Conservation (phyloP, 345 rosid genomes). For the Euphorbia pulcherrima region DNA sequence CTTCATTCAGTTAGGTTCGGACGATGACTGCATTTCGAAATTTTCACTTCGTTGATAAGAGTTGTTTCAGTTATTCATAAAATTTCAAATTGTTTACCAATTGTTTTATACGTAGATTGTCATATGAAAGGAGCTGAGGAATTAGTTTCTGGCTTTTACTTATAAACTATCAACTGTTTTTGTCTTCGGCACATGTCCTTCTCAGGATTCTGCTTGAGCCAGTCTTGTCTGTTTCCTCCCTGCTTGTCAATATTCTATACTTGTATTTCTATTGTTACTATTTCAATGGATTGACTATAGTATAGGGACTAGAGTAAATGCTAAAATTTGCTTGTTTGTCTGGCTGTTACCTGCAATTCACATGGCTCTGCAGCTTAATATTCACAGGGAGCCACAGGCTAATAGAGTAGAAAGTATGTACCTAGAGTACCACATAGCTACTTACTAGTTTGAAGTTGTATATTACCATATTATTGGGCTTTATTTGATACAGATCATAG, state of each 20-base stretch:
- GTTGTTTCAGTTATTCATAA: neutral
- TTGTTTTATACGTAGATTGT: neutral
- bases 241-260: slow-evolving; percentile 46
- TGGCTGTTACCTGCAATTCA: too few relatives aligned
- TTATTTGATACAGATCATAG: neutral
- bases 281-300: neutral
- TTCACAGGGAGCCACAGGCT: neutral
- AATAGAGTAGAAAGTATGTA: neutral
- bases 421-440: neutral
- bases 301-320: neutral
- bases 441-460: neutral
- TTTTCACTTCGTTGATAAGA: slow-evolving; percentile 55
- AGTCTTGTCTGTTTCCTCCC: slow-evolving; percentile 40
- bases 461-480: neutral
- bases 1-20: too few relatives aligned
- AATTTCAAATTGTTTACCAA: neutral
- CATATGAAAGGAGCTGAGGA: neutral
- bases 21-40: slow-evolving; percentile 47
- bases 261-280: neutral
- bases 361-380: neutral
- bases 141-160: neutral
- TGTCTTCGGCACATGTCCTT: slow-evolving; percentile 40
- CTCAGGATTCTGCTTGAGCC: slow-evolving; percentile 64
- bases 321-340: neutral
- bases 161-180: neutral